Evolutionary conservation across 441 rosid species (phyloP).

Genomic region (Adansonia rubrostipa): DNA sequence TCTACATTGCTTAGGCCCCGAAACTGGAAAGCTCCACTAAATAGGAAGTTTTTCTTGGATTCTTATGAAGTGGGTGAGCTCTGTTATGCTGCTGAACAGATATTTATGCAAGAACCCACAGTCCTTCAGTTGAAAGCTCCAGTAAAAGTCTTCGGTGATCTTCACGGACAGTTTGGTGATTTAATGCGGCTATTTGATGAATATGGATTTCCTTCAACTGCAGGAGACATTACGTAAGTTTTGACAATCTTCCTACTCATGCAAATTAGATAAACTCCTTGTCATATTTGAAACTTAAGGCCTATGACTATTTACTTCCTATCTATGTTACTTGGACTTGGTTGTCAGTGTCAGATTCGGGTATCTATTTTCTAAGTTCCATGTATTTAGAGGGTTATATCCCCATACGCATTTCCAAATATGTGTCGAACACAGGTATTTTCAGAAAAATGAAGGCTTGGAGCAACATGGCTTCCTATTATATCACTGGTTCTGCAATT

Average conservation of each 20-base stretch:
- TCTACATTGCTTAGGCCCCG: slow-evolving; percentile 89
- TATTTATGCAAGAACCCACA: slow-evolving; percentile 94
- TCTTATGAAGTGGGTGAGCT: slow-evolving; percentile 99
- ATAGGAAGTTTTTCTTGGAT: slow-evolving; percentile 95
- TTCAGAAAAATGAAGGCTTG: no score
- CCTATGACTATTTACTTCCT: slow-evolving; percentile 6
- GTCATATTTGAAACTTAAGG: not conserved
- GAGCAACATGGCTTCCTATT: no score
- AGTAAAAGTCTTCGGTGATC: slow-evolving; percentile 86
- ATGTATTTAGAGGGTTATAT: no score
- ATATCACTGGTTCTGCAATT: not conserved
- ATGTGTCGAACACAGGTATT: no score
- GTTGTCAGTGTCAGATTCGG: no score
- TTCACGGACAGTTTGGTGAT: slow-evolving; percentile 84
- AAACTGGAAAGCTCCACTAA: slow-evolving; percentile 94
- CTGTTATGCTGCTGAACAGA: slow-evolving; percentile 96
- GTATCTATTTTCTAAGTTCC: no score
- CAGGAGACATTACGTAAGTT: slow-evolving; percentile 80
- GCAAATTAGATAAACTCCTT: slow-evolving; percentile 39
- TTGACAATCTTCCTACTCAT: slow-evolving; percentile 17
- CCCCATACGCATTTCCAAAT: no score
- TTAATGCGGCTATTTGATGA: slow-evolving; percentile 78
- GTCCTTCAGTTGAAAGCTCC: slow-evolving; percentile 99
- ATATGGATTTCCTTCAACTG: slow-evolving; percentile 83
- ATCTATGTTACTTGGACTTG: not conserved